Evolutionary conservation across 2,329 filamentous ascomycete species (phyloP).

Genomic region (Aspergillaceae sp.): DNA sequence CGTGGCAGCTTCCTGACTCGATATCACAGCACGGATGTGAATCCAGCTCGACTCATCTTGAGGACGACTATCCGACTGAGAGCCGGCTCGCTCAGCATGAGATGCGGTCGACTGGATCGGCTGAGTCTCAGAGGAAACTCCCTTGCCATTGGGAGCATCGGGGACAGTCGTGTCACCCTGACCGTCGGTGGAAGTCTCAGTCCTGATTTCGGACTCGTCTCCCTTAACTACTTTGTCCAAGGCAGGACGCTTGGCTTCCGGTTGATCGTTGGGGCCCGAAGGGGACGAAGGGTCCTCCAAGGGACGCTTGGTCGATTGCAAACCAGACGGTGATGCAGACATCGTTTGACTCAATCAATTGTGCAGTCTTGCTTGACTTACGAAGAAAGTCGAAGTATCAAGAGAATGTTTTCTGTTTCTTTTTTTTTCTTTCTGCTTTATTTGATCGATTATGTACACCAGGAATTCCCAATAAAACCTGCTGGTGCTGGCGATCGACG

Average conservation of each 20-base stretch:
- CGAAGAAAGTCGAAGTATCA: constrained; percentile 38
- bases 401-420: constrained; percentile 41
- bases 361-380: constrained; percentile 29
- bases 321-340: constrained; percentile 56
- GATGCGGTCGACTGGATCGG: constrained; percentile 51
- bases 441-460: constrained; percentile 67
- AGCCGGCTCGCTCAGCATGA: constrained; percentile 43
- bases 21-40: constrained; percentile 93
- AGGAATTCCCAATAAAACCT: constrained; percentile 84
- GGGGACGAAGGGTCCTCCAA: constrained; percentile 96
- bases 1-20: constrained; percentile 92
- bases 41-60: constrained; percentile 95
- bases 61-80: constrained; percentile 36
- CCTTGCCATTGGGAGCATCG: constrained; percentile 52
- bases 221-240: constrained; percentile 83
- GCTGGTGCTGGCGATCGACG: constrained; percentile 58
- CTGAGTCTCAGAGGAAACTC: constrained; percentile 44
- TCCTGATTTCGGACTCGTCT: constrained; percentile 29
- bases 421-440: constrained; percentile 49
- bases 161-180: constrained; percentile 63
- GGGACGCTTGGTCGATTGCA: constrained; percentile 65
- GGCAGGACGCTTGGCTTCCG: constrained; percentile 92
- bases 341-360: constrained; percentile 45
- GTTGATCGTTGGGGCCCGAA: constrained; percentile 81
- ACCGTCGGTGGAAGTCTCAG: constrained; percentile 14